Evolutionary conservation across 768 basidiomycete genomes (phyloP), one percentile per base, ranked within the genome.

Genomic region (Mrakia gelida): DNA sequence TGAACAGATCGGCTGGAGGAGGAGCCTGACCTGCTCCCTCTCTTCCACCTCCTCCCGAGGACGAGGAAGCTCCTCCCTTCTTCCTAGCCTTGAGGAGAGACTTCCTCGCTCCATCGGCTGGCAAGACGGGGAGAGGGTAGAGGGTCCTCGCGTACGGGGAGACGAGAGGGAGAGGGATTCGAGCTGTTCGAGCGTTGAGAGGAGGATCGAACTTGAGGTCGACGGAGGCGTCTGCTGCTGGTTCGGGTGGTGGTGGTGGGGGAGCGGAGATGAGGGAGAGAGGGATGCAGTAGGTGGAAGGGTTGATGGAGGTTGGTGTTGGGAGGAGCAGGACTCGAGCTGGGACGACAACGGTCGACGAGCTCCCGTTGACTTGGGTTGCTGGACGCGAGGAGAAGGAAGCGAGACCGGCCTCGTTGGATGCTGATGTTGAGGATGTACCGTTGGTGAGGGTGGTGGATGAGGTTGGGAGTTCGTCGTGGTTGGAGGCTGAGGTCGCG

Each of bases 1-100:
- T 88, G 77, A 87, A 88, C 70, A 91, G 82, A 49, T 92, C 91
- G 83, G 72, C 72, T 1, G 72, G 72, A 38, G 72, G 72, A 38
- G 72, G 28, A 18, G 30, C 49, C 49, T 52, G 49, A 13, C 62
- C 34, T 23, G 16, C 43, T 15, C 26, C 52, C 10, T 26, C 52
- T 16, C 41, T 11, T 2, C 75, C 65, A 15, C 41, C 38, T 16
- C 67, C 61, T 4, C 75, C 67, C 45, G 75, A 59, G 3, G 75
- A 26, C 5, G 75, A 75, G 1, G 75, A 38, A 52, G 45, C 65
- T 16, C 45, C 65, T 16, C 45, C 45, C 34, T 45, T 62, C 54
- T 65, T 75, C 28, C 49, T 70, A 2, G 43, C 43, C 30, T 70
- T 75, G 32, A 54, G 34, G 11, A 80, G 54, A 59, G 79, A 62